Evolutionary conservation across 441 rosid species (phyloP), one percentile per base, ranked within the genome.

Genomic region (Aquilaria agallochum): DNA sequence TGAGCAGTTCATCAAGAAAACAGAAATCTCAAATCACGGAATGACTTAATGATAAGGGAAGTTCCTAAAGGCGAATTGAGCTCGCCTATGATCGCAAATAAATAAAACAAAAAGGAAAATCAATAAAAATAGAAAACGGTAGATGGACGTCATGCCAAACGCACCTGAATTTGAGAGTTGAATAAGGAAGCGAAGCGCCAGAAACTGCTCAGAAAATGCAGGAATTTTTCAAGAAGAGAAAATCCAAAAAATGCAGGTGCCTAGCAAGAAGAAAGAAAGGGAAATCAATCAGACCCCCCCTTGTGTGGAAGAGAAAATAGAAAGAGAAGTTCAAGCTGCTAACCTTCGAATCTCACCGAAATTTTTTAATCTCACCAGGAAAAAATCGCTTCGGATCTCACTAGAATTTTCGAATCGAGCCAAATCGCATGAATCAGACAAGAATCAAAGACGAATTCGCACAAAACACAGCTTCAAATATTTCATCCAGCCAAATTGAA

Each of bases 131-230:
- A 57, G 15, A 12, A 42, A 44, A 65, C 5, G 11, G 14, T n/a
- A 12, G 27, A 47, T 2, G 20, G 54, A 47, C 32, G 61, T 57
- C 42, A 51, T 31, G 57, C 46, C 44, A 44, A 44, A 40, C 30
- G 44, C 53, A 30, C 40, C 64, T 40, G 1, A 40, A 40, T 40
- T 40, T 15, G 30, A 53, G 64, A 31, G 51, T 11, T 31, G 48
- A 72, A 59, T 32, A 52, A 61, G 34, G 53, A 51, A 53, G 57
- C 49, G 11, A 55, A 47, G 55, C 45, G 54, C 40, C 20, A 20
- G 20, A 20, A 20, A 20, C 20, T 46, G 59, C 68, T n/a, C 7
- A 12, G 60, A 14, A 68, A 71, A 68, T 60, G 74, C 58, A 58
- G 64, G 9, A 56, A 34, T 42, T 55, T 55, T 51, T 13, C 11